These are phyloP conservation scores for Trichomonas tenax DNA, from an alignment of 208 protist species.

Conservation along the genomic window DNA sequence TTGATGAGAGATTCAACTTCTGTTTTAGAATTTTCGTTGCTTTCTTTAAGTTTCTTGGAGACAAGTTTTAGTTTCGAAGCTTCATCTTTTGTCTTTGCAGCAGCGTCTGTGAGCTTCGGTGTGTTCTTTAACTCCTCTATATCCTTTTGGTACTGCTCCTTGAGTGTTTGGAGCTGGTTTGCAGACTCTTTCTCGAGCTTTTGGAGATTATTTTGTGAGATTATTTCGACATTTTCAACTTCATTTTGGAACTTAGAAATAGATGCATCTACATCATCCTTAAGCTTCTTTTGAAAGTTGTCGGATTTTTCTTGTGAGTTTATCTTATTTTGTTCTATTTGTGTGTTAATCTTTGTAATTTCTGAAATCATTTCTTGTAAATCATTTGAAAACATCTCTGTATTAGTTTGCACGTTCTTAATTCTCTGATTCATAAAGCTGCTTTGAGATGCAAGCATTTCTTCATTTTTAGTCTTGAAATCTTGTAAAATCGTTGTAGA, in stretches of 20 bases:
- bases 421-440: not conserved
- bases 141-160: not conserved
- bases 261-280: not conserved
- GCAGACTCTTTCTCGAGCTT: not conserved
- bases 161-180: not conserved
- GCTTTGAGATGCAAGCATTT: not conserved
- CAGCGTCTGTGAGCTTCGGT: not conserved
- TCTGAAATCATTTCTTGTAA: not conserved
- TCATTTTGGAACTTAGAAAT: not conserved
- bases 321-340: not conserved
- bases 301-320: not conserved
- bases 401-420: not conserved
- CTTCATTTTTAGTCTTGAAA: not conserved
- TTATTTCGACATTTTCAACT: not conserved
- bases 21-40: not conserved
- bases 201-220: not conserved
- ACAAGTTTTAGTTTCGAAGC: not conserved
- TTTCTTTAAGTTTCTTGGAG: not conserved
- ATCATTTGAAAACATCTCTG: not conserved
- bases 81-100: not conserved
- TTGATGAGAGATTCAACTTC: not conserved
- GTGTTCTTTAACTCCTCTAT: not conserved
- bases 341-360: not conserved
- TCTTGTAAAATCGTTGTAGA: not conserved
- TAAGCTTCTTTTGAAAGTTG: not conserved